A percentile compares a stretch with the other conserved stretches of the same genome.
These are phyloP conservation scores for Bullera alba DNA, from an alignment of 768 basidiomycete species.

Conservation along the genomic window DNA sequence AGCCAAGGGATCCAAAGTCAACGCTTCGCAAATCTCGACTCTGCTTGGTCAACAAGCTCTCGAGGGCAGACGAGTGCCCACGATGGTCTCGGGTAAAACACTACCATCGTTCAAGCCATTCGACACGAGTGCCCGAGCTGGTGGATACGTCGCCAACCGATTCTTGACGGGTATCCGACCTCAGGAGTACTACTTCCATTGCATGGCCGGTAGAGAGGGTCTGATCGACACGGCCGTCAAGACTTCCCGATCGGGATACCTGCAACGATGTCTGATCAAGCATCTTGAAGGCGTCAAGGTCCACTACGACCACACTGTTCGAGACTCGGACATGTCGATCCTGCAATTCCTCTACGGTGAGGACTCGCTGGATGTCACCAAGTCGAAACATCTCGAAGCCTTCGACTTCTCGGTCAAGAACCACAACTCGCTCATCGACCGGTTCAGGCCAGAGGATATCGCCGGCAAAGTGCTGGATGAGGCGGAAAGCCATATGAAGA, in stretches of 20 bases:
- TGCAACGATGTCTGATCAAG: conserved; percentile 96
- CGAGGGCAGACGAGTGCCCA: conserved; percentile 95
- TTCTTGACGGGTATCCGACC: conserved; percentile 97
- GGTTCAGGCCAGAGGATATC: conserved; percentile 58
- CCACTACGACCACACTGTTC: conserved; percentile 96
- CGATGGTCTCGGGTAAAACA: conserved; percentile 99
- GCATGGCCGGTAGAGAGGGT: conserved; percentile 99
- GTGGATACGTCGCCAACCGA: conserved; percentile 94
- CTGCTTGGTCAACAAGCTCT: conserved; percentile 94
- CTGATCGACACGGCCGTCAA: conserved; percentile 99
- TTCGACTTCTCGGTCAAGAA: conserved; percentile 92
- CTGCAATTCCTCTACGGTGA: conserved; percentile 97
- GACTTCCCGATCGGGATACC: conserved; percentile 94
- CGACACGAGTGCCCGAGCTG: conserved; percentile 96
- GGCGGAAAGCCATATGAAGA: conserved; percentile 78
- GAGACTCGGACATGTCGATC: conserved; percentile 84
- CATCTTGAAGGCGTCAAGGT: conserved; percentile 94
- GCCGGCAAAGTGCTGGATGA: conserved; percentile 57
- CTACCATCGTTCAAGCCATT: conserved; percentile 93
- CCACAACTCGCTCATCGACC: conserved; percentile 66
- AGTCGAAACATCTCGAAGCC: conserved; percentile 87
- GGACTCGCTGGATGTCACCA: conserved; percentile 91
- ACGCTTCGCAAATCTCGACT: conserved; percentile 97
- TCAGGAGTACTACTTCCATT: conserved; percentile 99
- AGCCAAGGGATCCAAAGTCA: conserved; percentile 95